These are phyloP conservation scores for Hortaea werneckii DNA, from an alignment of 2,329 filamentous ascomycete genomes.

Conservation along the genomic window DNA sequence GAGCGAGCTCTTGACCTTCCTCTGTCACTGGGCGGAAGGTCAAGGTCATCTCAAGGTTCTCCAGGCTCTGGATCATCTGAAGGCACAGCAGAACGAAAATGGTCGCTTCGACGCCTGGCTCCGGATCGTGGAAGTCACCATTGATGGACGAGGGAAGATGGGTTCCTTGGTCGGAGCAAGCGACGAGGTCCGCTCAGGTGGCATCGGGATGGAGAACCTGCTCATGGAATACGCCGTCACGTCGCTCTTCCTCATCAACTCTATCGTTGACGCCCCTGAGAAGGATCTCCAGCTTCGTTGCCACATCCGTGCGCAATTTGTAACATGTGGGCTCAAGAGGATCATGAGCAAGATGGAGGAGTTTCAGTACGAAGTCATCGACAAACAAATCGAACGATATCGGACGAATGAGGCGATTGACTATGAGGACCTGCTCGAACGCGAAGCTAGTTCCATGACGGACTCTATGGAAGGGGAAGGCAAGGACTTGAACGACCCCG, in stretches of 20 bases:
- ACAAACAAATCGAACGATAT: slow-evolving; percentile 95
- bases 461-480: slow-evolving; percentile 77
- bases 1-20: slow-evolving; percentile 89
- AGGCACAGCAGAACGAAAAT: slow-evolving; percentile 78
- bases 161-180: slow-evolving; percentile 93
- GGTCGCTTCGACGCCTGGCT: slow-evolving; percentile 98
- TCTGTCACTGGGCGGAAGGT: slow-evolving; percentile 87
- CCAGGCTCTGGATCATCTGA: slow-evolving; percentile 85
- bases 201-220: slow-evolving; percentile 96
- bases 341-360: slow-evolving; percentile 94
- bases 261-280: slow-evolving; percentile 86
- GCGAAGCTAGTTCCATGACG: slow-evolving; percentile 81
- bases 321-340: slow-evolving; percentile 87
- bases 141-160: slow-evolving; percentile 97
- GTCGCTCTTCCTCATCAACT: slow-evolving; percentile 90
- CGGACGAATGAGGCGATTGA: slow-evolving; percentile 92
- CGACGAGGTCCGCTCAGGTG: slow-evolving; percentile 89
- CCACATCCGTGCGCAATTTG: slow-evolving; percentile 93
- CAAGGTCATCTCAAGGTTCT: slow-evolving; percentile 89
- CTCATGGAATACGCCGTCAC: slow-evolving; percentile 98
- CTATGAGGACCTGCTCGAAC: slow-evolving; percentile 92
- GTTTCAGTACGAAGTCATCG: slow-evolving; percentile 96
- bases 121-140: slow-evolving; percentile 92
- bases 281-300: slow-evolving; percentile 81
- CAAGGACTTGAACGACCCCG: slow-evolving; percentile 85